phyloP scores from a whole-genome alignment of 352 stramenopile species.

The Globisporangium apiculatum region DNA sequence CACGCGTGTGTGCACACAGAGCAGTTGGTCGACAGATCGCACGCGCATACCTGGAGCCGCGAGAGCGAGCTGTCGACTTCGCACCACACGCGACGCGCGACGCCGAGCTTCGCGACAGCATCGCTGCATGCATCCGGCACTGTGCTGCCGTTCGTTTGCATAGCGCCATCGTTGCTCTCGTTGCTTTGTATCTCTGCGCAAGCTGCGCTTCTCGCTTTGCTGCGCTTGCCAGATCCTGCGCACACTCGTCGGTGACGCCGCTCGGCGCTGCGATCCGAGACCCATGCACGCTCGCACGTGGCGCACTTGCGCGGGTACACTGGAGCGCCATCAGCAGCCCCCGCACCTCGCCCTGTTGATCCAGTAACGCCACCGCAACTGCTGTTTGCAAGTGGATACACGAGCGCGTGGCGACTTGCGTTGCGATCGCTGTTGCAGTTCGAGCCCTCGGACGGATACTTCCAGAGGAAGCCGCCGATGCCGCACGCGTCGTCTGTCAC shows the following conservation, averaged over 20 bases:
- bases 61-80: constrained; percentile 40
- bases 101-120: constrained; percentile 14
- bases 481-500: constrained; percentile 15
- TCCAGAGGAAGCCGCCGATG: constrained; percentile 42
- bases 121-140: background rate
- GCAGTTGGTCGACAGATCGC: background rate
- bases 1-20: background rate
- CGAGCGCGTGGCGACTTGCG: background rate
- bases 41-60: constrained; percentile 18
- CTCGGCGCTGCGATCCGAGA: constrained; percentile 24
- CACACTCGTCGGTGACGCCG: constrained; percentile 18
- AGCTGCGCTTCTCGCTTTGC: background rate
- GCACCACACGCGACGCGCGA: constrained; percentile 44
- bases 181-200: background rate
- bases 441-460: constrained; percentile 62
- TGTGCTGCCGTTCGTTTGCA: background rate
- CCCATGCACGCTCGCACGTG: constrained; percentile 25
- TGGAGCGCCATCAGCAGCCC: background rate
- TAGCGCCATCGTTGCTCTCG: background rate
- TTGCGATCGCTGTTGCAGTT: constrained; percentile 12
- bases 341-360: too few species aligned
- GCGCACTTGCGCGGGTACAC: constrained; percentile 28
- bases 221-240: background rate
- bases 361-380: background rate
- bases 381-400: background rate